phyloP scores from a whole-genome alignment of 1,139 yeast species.

The Diutina catenulata region DNA sequence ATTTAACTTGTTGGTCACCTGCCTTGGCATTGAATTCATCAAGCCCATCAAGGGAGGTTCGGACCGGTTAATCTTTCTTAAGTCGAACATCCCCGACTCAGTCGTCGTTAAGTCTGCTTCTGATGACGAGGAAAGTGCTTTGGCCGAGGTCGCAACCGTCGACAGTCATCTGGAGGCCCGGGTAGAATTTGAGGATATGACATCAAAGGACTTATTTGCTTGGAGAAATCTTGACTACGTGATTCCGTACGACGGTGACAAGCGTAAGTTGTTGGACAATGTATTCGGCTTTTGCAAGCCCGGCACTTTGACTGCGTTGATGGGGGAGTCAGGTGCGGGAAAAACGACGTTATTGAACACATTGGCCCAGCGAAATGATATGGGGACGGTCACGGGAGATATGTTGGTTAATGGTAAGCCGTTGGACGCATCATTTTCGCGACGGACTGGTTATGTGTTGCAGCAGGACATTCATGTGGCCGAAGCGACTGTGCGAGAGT shows the following conservation, averaged over 20 bases:
- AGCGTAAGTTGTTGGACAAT: conserved; percentile 32
- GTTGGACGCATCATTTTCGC: conserved; percentile 30
- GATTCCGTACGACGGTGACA: conserved; percentile 8
- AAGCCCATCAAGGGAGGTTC: conserved; percentile 31
- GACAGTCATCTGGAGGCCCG: not conserved
- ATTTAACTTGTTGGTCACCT: conserved; percentile 12
- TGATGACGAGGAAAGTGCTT: conserved; percentile 11
- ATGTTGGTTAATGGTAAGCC: conserved; percentile 49
- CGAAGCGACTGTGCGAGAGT: conserved; percentile 48
- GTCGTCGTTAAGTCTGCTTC: conserved; percentile 9
- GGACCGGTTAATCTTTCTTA: conserved; percentile 43
- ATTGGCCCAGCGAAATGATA: conserved; percentile 44
- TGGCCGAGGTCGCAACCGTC: conserved; percentile 6
- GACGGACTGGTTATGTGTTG: conserved; percentile 56
- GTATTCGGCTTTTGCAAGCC: conserved; percentile 59
- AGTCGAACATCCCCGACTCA: conserved; percentile 36
- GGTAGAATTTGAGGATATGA: not conserved
- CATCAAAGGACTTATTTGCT: conserved; percentile 23
- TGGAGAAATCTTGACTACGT: conserved; percentile 31
- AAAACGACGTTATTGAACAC: conserved; percentile 52
- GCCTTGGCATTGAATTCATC: not conserved
- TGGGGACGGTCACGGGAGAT: conserved; percentile 54
- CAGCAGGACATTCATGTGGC: conserved; percentile 53
- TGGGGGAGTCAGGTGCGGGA: conserved; percentile 68
- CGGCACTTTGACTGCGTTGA: conserved; percentile 49